Conservation (phyloP, 768 basidiomycete genomes). For the Tylopilus sp. region DNA sequence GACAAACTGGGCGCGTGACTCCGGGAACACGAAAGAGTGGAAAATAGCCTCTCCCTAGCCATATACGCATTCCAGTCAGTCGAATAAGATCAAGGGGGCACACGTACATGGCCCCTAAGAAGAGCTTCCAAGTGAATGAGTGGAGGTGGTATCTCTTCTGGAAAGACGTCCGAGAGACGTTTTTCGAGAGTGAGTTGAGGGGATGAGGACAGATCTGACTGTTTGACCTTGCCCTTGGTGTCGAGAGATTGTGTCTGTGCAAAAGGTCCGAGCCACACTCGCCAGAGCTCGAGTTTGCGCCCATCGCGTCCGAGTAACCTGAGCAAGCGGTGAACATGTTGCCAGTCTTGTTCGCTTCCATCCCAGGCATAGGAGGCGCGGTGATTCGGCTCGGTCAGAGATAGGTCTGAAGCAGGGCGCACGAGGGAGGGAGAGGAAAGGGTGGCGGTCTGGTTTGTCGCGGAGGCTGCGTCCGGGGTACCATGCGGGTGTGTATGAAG, state of each 20-base stretch:
- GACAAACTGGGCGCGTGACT: conserved; percentile 69
- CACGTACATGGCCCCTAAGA: conserved; percentile 58
- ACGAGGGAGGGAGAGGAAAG: conserved; percentile 13
- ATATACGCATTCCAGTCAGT: conserved; percentile 9
- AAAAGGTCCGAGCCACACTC: conserved; percentile 56
- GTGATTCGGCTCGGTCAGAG: conserved; percentile 10
- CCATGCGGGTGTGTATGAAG: conserved; percentile 7
- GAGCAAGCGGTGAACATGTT: conserved; percentile 51
- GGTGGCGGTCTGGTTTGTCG: neutral
- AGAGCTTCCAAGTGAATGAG: conserved; percentile 47
- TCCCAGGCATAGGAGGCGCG: conserved; percentile 49
- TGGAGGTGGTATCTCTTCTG: conserved; percentile 22
- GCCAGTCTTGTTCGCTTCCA: conserved; percentile 60
- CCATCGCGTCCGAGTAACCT: conserved; percentile 59
- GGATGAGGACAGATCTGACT: conserved; percentile 33
- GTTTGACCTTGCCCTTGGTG: conserved; percentile 39
- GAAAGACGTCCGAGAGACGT: conserved; percentile 10
- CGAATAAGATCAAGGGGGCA: neutral
- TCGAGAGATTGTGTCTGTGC: conserved; percentile 9
- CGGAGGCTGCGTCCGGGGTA: neutral
- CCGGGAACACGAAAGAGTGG: conserved; percentile 64
- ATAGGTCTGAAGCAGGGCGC: conserved; percentile 18
- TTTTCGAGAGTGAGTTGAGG: conserved; percentile 5
- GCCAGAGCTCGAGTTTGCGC: conserved; percentile 74
- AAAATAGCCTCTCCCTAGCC: conserved; percentile 55